Base-by-base conservation (phyloP, 176 grass and related monocot species). In the Triticum timopheevii region DNA sequence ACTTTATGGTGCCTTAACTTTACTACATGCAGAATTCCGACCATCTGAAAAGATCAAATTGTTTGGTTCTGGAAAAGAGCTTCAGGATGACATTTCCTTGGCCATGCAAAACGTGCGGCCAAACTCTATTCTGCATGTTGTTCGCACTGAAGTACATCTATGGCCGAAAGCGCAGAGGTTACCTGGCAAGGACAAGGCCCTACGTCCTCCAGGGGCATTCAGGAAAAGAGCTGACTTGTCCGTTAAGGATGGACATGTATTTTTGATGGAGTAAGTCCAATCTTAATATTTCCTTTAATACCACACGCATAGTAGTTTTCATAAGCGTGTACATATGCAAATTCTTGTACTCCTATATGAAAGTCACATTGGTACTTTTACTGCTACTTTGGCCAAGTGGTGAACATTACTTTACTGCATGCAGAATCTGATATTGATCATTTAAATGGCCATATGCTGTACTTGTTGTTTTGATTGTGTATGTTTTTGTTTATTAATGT, bases 201-300 rank as follows among this genome's bases (percentile, higher is more conserved):
- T 93, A 77, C 88, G 91, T 52, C 88, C 90, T 86, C 88, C 97
- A 76, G 93, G 92, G 31, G 93, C 93, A 82, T 96, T 96, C 88
- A 98, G 92, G 86, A 98, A 94, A 86, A 98, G 94, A 93, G 65
- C 89, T 34, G 96, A 98, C 38, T 88, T 98, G 73, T 98, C 96
- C 11, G 85, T 96, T 39, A 98, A 90, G 80, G 96, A 98, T 86
- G 96, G 96, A 13, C 92, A 94, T 91, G 90, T 96, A 50, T 94
- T 98, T 90, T 88, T 98, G 68, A 91, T 96, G 90, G 96, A 98
- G 96, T 98, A 94, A 94, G 96, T 85, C 39, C 71, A 78, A 35
- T 76, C 52, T 81, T 81, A 11, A 47, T 33, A 50, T 20, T 50
- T 45, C 17, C 2, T 33, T 78, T 56, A 2, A 52, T 83, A 64